Evolutionary conservation across 179 eudicot species (phyloP), one percentile per base, ranked within the genome.

Genomic region (Beta lomatogona): DNA sequence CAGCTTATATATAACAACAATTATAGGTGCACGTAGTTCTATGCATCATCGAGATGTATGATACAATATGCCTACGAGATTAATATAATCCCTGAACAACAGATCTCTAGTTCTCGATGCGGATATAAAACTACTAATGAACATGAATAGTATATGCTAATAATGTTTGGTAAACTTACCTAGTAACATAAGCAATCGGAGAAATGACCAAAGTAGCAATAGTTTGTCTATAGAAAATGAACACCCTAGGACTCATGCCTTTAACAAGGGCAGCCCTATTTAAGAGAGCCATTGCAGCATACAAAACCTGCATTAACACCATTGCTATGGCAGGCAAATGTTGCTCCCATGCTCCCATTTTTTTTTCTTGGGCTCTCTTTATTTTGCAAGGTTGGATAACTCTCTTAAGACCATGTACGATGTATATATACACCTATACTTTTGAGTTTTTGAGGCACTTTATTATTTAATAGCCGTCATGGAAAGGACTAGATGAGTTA

Each of bases 141-240:
- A 48, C 52, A 48, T 48, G 52, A 48, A 9, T 48, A 9, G 52
- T 4, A 5, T 48, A 48, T 48, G 52, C 9, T 36, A 36, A 36
- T 36, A 36, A 36, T 36, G 41, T 36, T 36, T 36, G 41, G 41
- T 36, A 36, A 0, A 36, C 22, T 41, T 28, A 90, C 89, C 91
- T 89, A 13, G 86, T 11, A 79, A 88, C 73, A 76, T 72, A 84
- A 83, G 96, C 96, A 69, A 89, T 5, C 14, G 98, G 98, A 69
- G 88, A 81, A 55, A 92, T 85, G 70, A 90, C 86, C 81, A 87
- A 65, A 78, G 92, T 89, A 8, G 98, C 97, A 9, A 85, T 83
- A 72, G 87, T 84, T 86, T 94, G 97, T 65, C 98, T 81, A 66
- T 94, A 94, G 78, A 91, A 84, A 50, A 92, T 92, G 86, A 94